Percentiles rank a stretch among this genome's conserved stretches.
phyloP scores from a whole-genome alignment of 768 basidiomycete genomes.

The Suillus tomentosus region DNA sequence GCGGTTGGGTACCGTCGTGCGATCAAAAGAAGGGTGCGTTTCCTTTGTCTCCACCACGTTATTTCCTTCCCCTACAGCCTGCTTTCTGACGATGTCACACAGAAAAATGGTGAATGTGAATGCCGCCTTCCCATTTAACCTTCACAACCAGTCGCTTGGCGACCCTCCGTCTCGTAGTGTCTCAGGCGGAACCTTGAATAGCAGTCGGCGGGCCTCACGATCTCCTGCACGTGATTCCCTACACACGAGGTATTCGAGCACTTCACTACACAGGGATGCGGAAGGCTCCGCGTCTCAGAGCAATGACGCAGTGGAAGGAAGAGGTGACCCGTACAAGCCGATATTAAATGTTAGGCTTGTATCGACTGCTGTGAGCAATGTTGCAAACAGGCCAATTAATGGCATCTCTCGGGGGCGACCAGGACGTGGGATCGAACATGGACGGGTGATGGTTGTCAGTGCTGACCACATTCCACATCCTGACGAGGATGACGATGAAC shows the following conservation, averaged over 20 bases:
- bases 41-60: slow-evolving; percentile 3
- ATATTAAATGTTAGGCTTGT: slow-evolving; percentile 31
- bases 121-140: slow-evolving; percentile 61
- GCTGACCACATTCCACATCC: neutral
- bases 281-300: slow-evolving; percentile 22
- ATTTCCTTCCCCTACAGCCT: neutral
- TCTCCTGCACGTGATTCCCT: slow-evolving; percentile 21
- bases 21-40: slow-evolving; percentile 60
- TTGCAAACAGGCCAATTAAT: slow-evolving; percentile 9
- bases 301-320: slow-evolving; percentile 1
- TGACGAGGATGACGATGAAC: slow-evolving; percentile 9
- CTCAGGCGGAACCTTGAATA: slow-evolving; percentile 32
- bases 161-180: slow-evolving; percentile 36
- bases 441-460: slow-evolving; percentile 8
- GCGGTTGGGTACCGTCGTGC: slow-evolving; percentile 55
- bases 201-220: slow-evolving; percentile 23
- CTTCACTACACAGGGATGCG: slow-evolving; percentile 24
- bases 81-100: slow-evolving; percentile 13
- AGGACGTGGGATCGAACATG: slow-evolving; percentile 19
- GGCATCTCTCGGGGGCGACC: slow-evolving; percentile 26
- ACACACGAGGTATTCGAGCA: slow-evolving; percentile 25
- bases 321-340: slow-evolving; percentile 10
- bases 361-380: slow-evolving; percentile 5
- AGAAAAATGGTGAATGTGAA: slow-evolving; percentile 76
- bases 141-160: slow-evolving; percentile 43